Evolutionary conservation across 1,284 basidiomycete species (phyloP).

Genomic region (Rhodotorula sp.): DNA sequence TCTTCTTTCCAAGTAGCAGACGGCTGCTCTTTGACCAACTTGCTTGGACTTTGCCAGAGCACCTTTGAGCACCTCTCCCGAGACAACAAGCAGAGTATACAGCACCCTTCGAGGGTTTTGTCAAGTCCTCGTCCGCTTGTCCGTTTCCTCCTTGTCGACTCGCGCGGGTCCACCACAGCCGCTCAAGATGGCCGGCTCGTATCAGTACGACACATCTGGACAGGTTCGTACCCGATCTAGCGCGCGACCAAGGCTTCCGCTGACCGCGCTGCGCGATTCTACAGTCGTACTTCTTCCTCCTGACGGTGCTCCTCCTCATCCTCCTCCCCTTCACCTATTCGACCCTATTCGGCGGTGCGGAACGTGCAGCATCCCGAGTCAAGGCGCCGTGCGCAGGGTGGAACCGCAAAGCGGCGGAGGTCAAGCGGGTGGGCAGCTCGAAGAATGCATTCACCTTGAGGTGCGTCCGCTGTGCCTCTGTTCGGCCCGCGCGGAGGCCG

Average conservation of each 20-base stretch:
- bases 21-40: too few species aligned
- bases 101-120: too few species aligned
- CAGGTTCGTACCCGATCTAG: slow-evolving; percentile 14
- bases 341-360: slow-evolving; percentile 31
- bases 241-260: neutral
- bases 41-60: too few species aligned
- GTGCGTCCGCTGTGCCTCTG: slow-evolving; percentile 6
- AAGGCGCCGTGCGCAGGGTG: slow-evolving; percentile 41
- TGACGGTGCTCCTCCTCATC: slow-evolving; percentile 43
- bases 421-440: slow-evolving; percentile 13
- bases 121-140: neutral
- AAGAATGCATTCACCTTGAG: slow-evolving; percentile 18
- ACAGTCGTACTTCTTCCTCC: slow-evolving; percentile 44
- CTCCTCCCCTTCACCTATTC: slow-evolving; percentile 43
- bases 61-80: neutral
- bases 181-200: slow-evolving; percentile 33
- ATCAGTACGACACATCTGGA: slow-evolving; percentile 36
- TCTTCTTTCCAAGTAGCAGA: too few species aligned
- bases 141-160: neutral
- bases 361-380: slow-evolving; percentile 27
- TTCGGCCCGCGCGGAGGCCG: neutral
- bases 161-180: neutral
- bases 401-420: slow-evolving; percentile 41
- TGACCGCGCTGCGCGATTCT: neutral
- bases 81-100: neutral